Conservation (phyloP, 352 stramenopile genomes). For the Pythium chondricola region DNA sequence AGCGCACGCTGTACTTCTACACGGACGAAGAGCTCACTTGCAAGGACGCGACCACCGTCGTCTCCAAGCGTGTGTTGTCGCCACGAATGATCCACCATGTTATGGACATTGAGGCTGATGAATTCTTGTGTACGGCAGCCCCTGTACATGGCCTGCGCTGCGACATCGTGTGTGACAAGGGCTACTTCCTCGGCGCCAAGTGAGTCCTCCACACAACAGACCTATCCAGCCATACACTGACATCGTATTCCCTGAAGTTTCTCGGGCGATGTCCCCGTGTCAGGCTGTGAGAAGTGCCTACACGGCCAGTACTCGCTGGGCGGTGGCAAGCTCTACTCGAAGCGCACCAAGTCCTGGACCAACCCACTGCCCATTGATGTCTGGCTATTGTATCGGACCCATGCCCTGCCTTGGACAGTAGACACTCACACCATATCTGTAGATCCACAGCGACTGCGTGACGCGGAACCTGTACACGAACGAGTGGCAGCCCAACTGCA, state of each 20-base stretch:
- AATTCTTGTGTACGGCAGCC: slow-evolving; percentile 25
- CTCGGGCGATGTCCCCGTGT: slow-evolving; percentile 44
- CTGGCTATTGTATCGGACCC: too few species aligned
- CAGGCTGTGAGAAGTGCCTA: slow-evolving; percentile 63
- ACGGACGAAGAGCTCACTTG: slow-evolving; percentile 43
- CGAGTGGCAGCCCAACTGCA: slow-evolving; percentile 70
- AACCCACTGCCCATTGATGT: slow-evolving; percentile 51
- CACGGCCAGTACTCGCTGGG: slow-evolving; percentile 74
- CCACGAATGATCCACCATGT: neutral
- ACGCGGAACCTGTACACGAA: slow-evolving; percentile 74
- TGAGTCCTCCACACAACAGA: slow-evolving; percentile 21
- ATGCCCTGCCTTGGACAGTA: neutral
- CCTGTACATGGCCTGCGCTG: slow-evolving; percentile 63
- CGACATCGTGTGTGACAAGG: slow-evolving; percentile 61
- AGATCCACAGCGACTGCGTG: slow-evolving; percentile 66
- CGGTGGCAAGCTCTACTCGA: slow-evolving; percentile 64
- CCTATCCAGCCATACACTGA: too few species aligned
- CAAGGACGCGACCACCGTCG: slow-evolving; percentile 25
- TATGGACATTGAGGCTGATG: neutral
- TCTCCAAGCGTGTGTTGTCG: slow-evolving; percentile 41
- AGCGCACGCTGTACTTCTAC: slow-evolving; percentile 74
- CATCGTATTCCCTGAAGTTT: too few species aligned
- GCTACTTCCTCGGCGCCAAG: slow-evolving; percentile 74
- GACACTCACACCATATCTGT: neutral
- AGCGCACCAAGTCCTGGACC: slow-evolving; percentile 62